Evolutionary conservation across 257 asterid genomes (phyloP).

Genomic region (Haberlea rhodopensis): DNA sequence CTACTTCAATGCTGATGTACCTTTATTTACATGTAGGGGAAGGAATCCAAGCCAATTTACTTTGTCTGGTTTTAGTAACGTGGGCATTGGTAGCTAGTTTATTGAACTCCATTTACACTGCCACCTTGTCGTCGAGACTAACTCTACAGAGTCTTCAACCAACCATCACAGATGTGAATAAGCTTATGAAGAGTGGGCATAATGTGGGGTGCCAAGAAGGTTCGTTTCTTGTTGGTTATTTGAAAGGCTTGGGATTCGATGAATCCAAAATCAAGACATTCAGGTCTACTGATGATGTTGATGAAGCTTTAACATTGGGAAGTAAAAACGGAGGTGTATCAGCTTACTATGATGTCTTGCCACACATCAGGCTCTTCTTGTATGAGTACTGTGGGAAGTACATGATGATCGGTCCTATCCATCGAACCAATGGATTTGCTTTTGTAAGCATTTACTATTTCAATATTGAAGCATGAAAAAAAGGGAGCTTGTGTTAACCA

Average conservation of each 20-base stretch:
- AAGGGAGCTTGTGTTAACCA: background rate
- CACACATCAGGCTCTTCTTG: conserved; percentile 36
- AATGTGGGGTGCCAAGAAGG: conserved; percentile 52
- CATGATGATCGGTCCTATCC: conserved; percentile 34
- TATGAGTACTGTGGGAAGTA: conserved; percentile 38
- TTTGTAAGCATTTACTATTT: conserved; percentile 34
- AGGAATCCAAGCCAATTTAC: conserved; percentile 33
- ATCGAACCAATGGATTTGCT: conserved; percentile 49
- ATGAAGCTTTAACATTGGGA: conserved; percentile 33
- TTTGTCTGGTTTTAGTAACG: conserved; percentile 38
- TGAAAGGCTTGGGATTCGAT: conserved; percentile 30
- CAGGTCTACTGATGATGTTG: conserved; percentile 25
- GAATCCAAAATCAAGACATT: conserved; percentile 34
- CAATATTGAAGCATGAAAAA: background rate
- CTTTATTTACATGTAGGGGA: conserved; percentile 36
- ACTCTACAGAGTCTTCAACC: conserved; percentile 41
- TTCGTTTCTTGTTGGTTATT: conserved; percentile 37
- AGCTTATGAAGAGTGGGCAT: conserved; percentile 35
- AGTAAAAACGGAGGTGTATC: conserved; percentile 41
- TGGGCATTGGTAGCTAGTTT: conserved; percentile 51
- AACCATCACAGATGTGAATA: conserved; percentile 28
- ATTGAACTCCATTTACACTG: conserved; percentile 49
- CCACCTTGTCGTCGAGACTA: conserved; percentile 48
- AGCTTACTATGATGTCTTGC: conserved; percentile 45
- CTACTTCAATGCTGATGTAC: background rate